These are phyloP conservation scores for Cladosporium velox DNA, from an alignment of 2,329 filamentous ascomycete genomes.

Conservation along the genomic window DNA sequence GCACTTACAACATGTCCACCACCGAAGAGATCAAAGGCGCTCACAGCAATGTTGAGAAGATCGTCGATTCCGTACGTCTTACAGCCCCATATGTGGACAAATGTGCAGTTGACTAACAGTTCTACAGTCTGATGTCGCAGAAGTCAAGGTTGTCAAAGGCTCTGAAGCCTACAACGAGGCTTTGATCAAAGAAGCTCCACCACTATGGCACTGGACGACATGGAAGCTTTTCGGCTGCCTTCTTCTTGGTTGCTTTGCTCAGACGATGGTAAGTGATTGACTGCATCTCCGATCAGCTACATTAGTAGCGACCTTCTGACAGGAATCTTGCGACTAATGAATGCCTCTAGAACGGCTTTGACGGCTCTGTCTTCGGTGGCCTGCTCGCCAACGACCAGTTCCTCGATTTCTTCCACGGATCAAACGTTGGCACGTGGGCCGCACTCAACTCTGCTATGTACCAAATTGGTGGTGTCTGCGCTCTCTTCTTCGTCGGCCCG, in stretches of 20 bases:
- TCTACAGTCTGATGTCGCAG: conserved; percentile 27
- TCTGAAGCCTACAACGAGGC: conserved; percentile 59
- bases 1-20: conserved; percentile 15
- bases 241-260: conserved; percentile 44
- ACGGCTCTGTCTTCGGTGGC: conserved; percentile 59
- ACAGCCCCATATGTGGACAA: not conserved
- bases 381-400: conserved; percentile 52
- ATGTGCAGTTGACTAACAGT: not conserved
- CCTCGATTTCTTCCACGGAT: conserved; percentile 45
- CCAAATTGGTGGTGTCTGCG: conserved; percentile 49
- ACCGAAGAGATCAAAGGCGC: conserved; percentile 13
- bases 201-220: conserved; percentile 24
- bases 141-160: conserved; percentile 52
- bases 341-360: conserved; percentile 52
- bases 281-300: not conserved
- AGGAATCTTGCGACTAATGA: not conserved
- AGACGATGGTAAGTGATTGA: conserved; percentile 24
- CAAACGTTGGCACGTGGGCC: conserved; percentile 46
- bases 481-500: conserved; percentile 51
- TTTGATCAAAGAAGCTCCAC: conserved; percentile 54
- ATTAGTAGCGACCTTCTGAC: not conserved
- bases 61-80: conserved; percentile 13
- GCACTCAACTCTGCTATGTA: conserved; percentile 51
- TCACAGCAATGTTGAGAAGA: conserved; percentile 18
- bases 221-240: conserved; percentile 31